Percentiles rank a stretch among this genome's conserved stretches.
Evolutionary conservation across 139 green algal genomes (phyloP).

Genomic region (Yamagishiella unicocca): DNA sequence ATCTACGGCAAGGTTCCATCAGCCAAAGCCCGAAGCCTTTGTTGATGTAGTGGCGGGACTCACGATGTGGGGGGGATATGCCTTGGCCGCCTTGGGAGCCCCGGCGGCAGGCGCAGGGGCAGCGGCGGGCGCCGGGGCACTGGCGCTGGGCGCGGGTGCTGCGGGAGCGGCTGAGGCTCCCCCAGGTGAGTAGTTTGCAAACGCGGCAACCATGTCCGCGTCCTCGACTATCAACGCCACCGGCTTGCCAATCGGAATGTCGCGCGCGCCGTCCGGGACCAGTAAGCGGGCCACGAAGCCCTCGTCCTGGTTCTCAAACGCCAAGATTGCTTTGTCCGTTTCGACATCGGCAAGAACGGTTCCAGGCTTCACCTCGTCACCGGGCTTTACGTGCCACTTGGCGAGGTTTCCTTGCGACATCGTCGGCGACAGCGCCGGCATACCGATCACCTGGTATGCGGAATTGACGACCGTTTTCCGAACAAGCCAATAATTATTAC

Average conservation of each 20-base stretch:
- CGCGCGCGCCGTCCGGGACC: conserved; percentile 75
- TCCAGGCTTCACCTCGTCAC: conserved; percentile 68
- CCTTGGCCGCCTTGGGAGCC: too few relatives aligned
- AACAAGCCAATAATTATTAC: too few relatives aligned
- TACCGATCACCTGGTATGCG: conserved; percentile 66
- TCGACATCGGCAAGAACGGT: conserved; percentile 92
- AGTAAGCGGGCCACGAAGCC: conserved; percentile 81
- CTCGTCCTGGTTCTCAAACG: conserved; percentile 83
- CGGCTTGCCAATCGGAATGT: conserved; percentile 81
- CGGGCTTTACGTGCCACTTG: conserved; percentile 74
- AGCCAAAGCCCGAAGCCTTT: too few relatives aligned
- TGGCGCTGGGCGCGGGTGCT: too few relatives aligned
- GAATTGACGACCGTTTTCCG: neutral
- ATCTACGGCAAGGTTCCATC: too few relatives aligned
- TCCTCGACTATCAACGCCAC: conserved; percentile 93
- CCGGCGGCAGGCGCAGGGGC: too few relatives aligned
- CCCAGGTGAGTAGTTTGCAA: neutral
- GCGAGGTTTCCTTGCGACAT: conserved; percentile 88
- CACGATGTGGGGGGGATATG: too few relatives aligned
- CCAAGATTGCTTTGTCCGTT: conserved; percentile 92
- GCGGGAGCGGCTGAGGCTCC: neutral
- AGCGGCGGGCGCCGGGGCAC: too few relatives aligned
- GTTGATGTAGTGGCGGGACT: too few relatives aligned
- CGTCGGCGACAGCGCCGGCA: conserved; percentile 93
- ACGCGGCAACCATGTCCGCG: conserved; percentile 61